Evolutionary conservation across 768 basidiomycete genomes (phyloP), one percentile per base, ranked within the genome.

Genomic region (Leccinellum albellum): DNA sequence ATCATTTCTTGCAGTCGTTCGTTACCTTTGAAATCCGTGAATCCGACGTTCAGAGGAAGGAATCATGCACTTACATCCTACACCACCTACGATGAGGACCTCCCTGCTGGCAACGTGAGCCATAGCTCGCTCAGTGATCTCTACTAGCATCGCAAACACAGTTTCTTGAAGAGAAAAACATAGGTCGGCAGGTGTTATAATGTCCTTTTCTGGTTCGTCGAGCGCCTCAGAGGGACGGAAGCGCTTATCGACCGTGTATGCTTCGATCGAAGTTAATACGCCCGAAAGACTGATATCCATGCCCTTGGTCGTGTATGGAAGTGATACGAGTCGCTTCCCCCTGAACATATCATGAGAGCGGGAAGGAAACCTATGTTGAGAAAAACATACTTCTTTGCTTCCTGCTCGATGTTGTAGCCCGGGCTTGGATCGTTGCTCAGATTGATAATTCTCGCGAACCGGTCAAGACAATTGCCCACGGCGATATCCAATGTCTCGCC

Each of bases 251-350:
- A 74, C 64, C 4, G 93, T 97, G 66, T 92, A 94, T 2, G 88
- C 85, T 74, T 98, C 97, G 9, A 85, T 82, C 2, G 93, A 86
- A 4, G 91, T 88, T 44, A 98, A 75, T 55, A 99, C 87, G 1
- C 97, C 97, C n/a, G 95, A 95, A 59, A 99, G 78, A 63, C 94
- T 91, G 62, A 98, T 75, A 70, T 99, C 97, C 97, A 99, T 99
- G 28, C 97, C 97, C 69, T 99, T 99, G 1, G 95, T 99, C 3
- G 94, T 82, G 70, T 98, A 99, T 3, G 97, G 95, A 47, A 99
- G 78, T 3, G 87, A 76, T 2, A 98, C 71, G 2, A 98, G 76
- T 15, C 88, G 84, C 66, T 83, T 90, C 13, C 96, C 96, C 64
- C 95, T 97, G 65, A 28, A 3, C 1, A 49, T 9, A 31, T 28